Percentiles rank a stretch among this genome's conserved stretches.
Evolutionary conservation across 164 flowering plant species (phyloP).

Genomic region (Sextonia rubra): DNA sequence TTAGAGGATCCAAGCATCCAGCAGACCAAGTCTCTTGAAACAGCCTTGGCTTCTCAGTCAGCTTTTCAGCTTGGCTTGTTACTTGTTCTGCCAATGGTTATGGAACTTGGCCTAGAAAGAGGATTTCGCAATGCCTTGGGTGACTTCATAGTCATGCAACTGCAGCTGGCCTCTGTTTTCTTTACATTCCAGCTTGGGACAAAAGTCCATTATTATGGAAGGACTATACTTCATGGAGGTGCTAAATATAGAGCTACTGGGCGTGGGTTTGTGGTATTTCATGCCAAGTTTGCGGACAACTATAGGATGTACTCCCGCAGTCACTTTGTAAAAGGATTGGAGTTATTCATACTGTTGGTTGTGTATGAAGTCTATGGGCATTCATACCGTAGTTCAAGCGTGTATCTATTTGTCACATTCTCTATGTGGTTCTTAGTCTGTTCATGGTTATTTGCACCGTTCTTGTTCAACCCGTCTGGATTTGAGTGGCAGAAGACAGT

Average conservation of each 20-base stretch:
- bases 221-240: constrained; percentile 97
- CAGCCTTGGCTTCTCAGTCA: constrained; percentile 81
- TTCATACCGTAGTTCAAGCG: constrained; percentile 66
- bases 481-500: constrained; percentile 99
- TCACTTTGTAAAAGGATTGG: constrained; percentile 95
- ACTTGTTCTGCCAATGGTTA: constrained; percentile 90
- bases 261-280: constrained; percentile 94
- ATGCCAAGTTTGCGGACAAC: constrained; percentile 88
- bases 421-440: constrained; percentile 97
- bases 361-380: constrained; percentile 71
- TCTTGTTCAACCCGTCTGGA: constrained; percentile 93
- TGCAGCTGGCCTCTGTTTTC: constrained; percentile 94
- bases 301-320: constrained; percentile 90
- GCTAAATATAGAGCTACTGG: constrained; percentile 93
- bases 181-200: constrained; percentile 98
- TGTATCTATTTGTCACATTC: constrained; percentile 71
- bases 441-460: constrained; percentile 98
- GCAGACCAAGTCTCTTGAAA: constrained; percentile 67
- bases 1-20: constrained; percentile 46
- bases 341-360: constrained; percentile 61
- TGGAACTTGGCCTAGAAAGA: constrained; percentile 94
- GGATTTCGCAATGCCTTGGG: constrained; percentile 90
- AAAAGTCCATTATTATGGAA: constrained; percentile 87
- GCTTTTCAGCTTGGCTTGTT: constrained; percentile 83
- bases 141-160: constrained; percentile 89